Evolutionary conservation across 345 rosid genomes (phyloP).

Genomic region (Eucalyptus tenuipes): DNA sequence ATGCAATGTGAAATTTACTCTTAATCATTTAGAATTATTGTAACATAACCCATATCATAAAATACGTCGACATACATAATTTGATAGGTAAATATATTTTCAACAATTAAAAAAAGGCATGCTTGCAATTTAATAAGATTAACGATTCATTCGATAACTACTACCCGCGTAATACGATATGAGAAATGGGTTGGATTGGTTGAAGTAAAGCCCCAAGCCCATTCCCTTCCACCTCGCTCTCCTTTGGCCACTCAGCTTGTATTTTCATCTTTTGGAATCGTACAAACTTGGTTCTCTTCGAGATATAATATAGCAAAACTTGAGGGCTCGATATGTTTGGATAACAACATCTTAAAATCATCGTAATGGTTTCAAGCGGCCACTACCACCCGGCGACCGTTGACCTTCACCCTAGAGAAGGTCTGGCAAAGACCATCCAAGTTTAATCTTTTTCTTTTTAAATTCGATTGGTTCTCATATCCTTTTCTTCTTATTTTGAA

Average conservation of each 20-base stretch:
- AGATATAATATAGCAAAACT: no score
- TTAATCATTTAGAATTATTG: no score
- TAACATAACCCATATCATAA: accelerated
- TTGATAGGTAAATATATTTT: not conserved
- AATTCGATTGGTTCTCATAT: not conserved
- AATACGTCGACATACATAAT: no score
- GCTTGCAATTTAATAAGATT: not conserved
- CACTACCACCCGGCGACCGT: not conserved
- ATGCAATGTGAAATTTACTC: not conserved
- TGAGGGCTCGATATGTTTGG: not conserved
- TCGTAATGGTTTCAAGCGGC: not conserved
- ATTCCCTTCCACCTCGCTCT: not conserved
- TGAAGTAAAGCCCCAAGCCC: not conserved
- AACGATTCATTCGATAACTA: not conserved
- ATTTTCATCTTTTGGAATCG: not conserved
- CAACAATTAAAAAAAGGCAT: no score
- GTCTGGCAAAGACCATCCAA: not conserved
- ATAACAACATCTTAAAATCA: not conserved
- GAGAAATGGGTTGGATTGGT: not conserved
- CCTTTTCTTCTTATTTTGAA: not conserved
- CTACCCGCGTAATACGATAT: not conserved
- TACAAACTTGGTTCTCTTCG: not conserved
- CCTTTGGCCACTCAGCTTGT: not conserved
- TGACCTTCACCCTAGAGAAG: not conserved
- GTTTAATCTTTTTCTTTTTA: not conserved